Evolutionary conservation across 768 basidiomycete species (phyloP), one percentile per base, ranked within the genome.

Genomic region (Candolleomyces aberdarensis): DNA sequence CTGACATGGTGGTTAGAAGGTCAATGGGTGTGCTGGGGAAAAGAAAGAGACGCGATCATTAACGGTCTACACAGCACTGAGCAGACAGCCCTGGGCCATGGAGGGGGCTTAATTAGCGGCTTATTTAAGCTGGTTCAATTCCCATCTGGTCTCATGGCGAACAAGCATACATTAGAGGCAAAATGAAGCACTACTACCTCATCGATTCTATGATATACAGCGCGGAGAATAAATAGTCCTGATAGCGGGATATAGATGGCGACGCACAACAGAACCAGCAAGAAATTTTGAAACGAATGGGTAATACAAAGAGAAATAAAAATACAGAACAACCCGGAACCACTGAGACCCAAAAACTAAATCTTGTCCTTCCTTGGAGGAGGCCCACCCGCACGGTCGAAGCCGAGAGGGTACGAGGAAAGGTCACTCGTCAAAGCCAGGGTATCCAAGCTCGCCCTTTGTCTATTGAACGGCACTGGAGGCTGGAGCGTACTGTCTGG

Each of bases 381-480:
- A 57, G 61, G 74, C 17, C 74, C 69, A 54, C 75, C 78, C 57
- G 80, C 79, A 43, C 77, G 76, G 67, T 92, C 88, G 67, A 90
- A 92, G 36, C 83, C 85, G 58, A 94, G 80, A 15, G 92, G 91
- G 68, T 91, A 93, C n/a, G 89, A 89, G 47, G 90, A 85, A 58
- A 94, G 73, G 72, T 92, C 92, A 66, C 81, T 87, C 62, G 92
- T 94, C 61, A 94, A 80, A 3, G 89, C 91, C 39, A 94, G 78
- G 0, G 92, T 94, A 67, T 94, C 92, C 65, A 94, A 75, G 70
- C 92, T 94, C 31, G 92, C 92, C 56, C 92, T 85, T 71, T 86
- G 85, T 43, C 84, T 83, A 50, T 75, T 74, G 61, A 75, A 72
- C 56, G 65, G 72, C 20, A 64, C 62, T 39, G 70, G 60, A 69